Evolutionary conservation across 805 yeast genomes (phyloP), one percentile per base, ranked within the genome.

Genomic region (Spathaspora hagerdaliae): DNA sequence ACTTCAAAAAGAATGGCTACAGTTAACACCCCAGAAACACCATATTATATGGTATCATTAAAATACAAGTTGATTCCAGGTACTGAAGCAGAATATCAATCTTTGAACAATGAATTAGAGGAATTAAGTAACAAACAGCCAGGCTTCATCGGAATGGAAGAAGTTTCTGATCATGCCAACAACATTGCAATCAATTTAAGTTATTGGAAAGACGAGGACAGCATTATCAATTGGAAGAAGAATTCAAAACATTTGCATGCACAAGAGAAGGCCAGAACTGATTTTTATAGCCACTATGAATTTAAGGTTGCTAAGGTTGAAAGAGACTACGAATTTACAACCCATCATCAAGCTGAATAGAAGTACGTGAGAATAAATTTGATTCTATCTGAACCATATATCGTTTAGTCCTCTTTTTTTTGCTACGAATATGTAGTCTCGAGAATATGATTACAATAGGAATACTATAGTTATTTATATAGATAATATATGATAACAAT

Each of bases 11-110:
- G 32, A 29, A 29, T 29, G 32, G 12, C 32, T 29, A 19, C 12
- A 29, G 6, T 29, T 29, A 29, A 39, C 11, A 45, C 48, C 6
- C 48, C 51, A 8, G 31, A 42, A 12, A 46, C 51, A n/a, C 57
- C 58, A 1, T 55, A 55, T 35, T 55, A 55, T 34, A 43, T 49
- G 29, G 58, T 53, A n/a, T 43, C 50, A 2, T 55, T 55, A 32
- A 39, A 47, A 10, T 47, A 49, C 19, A 35, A 29, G 26, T 12
- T 39, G 26, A 36, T 31, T 7, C 26, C 39, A 6, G 51, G 41
- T 2, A 29, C 39, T 9, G 46, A 46, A 6, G 36, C 42, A 6
- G 37, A 39, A 12, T 55, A 55, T 42, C 44, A 14, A 6, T 31
- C 31, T 7, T 15, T 47, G 7, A 50, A 42, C 3, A 38, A 40